Percentiles rank a stretch among this genome's conserved stretches.
These are phyloP conservation scores for Filobasidium wieringae DNA, from an alignment of 768 basidiomycete genomes.

Conservation along the genomic window DNA sequence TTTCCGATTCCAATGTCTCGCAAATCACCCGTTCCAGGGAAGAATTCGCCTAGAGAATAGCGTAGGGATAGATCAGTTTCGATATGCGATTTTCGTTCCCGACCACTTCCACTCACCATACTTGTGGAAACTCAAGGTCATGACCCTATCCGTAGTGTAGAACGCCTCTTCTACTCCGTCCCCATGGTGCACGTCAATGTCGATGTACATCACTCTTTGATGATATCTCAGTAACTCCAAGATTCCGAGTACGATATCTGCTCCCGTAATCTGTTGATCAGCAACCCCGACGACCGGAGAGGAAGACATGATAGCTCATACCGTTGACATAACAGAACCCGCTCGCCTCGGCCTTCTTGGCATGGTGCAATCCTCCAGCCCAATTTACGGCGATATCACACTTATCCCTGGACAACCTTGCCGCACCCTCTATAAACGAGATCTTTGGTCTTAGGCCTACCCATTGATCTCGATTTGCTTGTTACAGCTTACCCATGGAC, in stretches of 20 bases:
- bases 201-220: conserved; percentile 87
- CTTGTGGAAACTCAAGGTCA: conserved; percentile 97
- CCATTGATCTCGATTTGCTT: neutral
- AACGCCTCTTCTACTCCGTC: conserved; percentile 99
- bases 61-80: neutral
- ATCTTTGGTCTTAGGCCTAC: neutral
- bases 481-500: conserved; percentile 69
- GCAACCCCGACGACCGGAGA: neutral
- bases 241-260: conserved; percentile 95
- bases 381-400: conserved; percentile 99
- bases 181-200: conserved; percentile 97
- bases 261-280: neutral
- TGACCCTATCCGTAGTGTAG: conserved; percentile 95
- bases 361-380: conserved; percentile 97
- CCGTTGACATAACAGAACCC: conserved; percentile 99
- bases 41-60: conserved; percentile 49
- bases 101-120: conserved; percentile 55
- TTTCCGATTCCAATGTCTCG: conserved; percentile 86
- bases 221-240: conserved; percentile 89
- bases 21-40: conserved; percentile 95
- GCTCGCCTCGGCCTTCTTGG: conserved; percentile 97
- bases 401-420: conserved; percentile 84
- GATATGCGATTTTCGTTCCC: too few species aligned
- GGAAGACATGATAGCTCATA: conserved; percentile 34
- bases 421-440: conserved; percentile 70